phyloP scores from a whole-genome alignment of 2,329 filamentous ascomycete species.

The Botrytis galanthina region DNA sequence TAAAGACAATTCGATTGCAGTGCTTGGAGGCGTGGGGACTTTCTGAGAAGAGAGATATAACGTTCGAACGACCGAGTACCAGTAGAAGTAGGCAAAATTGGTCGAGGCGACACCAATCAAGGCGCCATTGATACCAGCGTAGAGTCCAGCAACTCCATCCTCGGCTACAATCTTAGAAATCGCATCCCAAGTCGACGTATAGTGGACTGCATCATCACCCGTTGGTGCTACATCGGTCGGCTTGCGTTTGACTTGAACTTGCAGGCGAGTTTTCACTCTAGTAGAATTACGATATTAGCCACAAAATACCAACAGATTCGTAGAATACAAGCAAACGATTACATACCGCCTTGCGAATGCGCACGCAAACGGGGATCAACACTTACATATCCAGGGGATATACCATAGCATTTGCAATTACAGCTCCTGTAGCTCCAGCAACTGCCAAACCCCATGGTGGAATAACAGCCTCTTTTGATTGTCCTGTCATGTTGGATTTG shows the following conservation, averaged over 20 bases:
- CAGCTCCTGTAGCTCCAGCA: conserved; percentile 87
- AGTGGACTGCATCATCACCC: conserved; percentile 62
- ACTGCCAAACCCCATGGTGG: conserved; percentile 92
- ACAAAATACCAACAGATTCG: conserved; percentile 14
- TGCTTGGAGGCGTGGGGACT: conserved; percentile 65
- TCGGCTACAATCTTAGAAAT: conserved; percentile 77
- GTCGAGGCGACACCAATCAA: conserved; percentile 92
- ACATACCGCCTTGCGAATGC: conserved; percentile 18
- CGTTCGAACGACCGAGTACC: conserved; percentile 86
- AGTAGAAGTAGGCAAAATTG: conserved; percentile 99
- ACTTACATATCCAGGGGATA: conserved; percentile 95
- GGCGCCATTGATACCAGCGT: conserved; percentile 82
- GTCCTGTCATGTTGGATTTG: conserved; percentile 30
- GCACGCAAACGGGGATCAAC: conserved; percentile 5
- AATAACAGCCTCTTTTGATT: conserved; percentile 47
- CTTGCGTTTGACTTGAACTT: conserved; percentile 81
- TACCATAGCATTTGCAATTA: conserved; percentile 90
- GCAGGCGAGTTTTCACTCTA: conserved; percentile 92
- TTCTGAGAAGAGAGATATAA: conserved; percentile 67
- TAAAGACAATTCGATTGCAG: conserved; percentile 76
- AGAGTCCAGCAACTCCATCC: conserved; percentile 80
- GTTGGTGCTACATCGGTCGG: conserved; percentile 46
- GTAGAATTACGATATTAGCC: neutral
- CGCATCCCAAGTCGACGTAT: conserved; percentile 84
- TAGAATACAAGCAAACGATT: conserved; percentile 11